A percentile compares a stretch with the other conserved stretches of the same genome.
These are phyloP conservation scores for Aspergillus fijiensis DNA, from an alignment of 2,329 filamentous ascomycete genomes.

Conservation along the genomic window DNA sequence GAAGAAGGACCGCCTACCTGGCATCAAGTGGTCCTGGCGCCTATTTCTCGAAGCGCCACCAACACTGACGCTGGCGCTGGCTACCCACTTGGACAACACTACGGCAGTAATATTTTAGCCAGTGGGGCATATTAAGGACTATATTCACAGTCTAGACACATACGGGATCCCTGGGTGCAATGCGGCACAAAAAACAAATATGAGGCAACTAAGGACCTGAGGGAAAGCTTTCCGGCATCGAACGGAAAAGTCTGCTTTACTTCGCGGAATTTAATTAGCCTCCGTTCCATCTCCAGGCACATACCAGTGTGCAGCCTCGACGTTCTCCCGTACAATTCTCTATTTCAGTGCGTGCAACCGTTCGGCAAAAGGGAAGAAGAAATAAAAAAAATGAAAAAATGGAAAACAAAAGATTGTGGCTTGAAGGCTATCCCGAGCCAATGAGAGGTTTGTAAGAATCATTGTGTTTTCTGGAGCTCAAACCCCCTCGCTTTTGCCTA, in stretches of 20 bases:
- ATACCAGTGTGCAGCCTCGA: not conserved
- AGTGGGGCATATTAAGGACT: slow-evolving; percentile 1
- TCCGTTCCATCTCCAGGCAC: not conserved
- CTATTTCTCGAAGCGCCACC: slow-evolving; percentile 1
- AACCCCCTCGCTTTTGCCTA: not conserved
- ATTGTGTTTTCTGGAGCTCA: not conserved
- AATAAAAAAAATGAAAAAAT: not conserved
- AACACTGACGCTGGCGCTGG: not conserved
- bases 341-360: not conserved
- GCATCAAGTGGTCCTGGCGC: slow-evolving; percentile 14
- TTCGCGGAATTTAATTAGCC: not conserved
- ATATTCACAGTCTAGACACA: not conserved
- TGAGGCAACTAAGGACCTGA: not conserved
- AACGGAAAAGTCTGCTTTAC: not conserved
- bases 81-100: not conserved
- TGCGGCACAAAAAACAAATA: not conserved
- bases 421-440: not conserved
- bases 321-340: not conserved
- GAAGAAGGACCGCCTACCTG: slow-evolving; percentile 10
- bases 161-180: not conserved
- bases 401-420: not conserved
- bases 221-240: not conserved
- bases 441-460: not conserved
- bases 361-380: not conserved
- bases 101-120: slow-evolving; percentile 5